Base-by-base conservation (phyloP, 2,329 filamentous ascomycete species). In the Aspergillus ibericus region DNA sequence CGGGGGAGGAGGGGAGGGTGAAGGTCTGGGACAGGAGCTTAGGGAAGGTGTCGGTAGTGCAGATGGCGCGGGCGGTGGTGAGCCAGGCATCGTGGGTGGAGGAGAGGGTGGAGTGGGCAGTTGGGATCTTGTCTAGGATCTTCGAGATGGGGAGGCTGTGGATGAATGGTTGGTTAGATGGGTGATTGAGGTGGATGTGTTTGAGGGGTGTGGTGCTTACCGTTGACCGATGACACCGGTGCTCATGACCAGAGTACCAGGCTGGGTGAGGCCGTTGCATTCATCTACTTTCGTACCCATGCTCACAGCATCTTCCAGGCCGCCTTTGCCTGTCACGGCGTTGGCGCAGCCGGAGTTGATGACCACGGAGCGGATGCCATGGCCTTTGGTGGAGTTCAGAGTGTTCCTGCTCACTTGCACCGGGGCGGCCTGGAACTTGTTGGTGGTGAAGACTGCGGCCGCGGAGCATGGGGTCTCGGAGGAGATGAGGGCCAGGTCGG, bases 311-410 rank as follows among this genome's bases (percentile, higher is more conserved):
- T 99, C 93, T 71, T 96, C 89, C 54, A 96, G 81, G 1, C 95
- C 95, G 46, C 91, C 89, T 74, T 88, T 90, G 51, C 95, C 95
- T 4, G 95, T 99, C 35, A 99, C 95, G 10, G 95, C 95, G 79
- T 99, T 99, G 60, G 95, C 95, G 70, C 93, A 97, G 58, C 95
- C 95, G 12, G 93, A 96, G 77, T 99, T 99, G 77, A 97, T 87
- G 55, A 99, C 85, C 25, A 99, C 88, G 54, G 90, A 90, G 60
- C 88, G 84, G 56, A 98, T 83, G 1, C 89, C 91, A 12, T 83
- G 75, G 59, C 91, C 90, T 49, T 82, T 80, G 66, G 86, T 85
- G 64, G 81, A 81, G 72, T 86, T 82, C 35, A 96, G 79, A 60
- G 93, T 85, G 58, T 88, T 82, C 63, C 87, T 83, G 75, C 90